Base-by-base conservation (phyloP, 306 rosid species). In the Cicer bijugum region DNA sequence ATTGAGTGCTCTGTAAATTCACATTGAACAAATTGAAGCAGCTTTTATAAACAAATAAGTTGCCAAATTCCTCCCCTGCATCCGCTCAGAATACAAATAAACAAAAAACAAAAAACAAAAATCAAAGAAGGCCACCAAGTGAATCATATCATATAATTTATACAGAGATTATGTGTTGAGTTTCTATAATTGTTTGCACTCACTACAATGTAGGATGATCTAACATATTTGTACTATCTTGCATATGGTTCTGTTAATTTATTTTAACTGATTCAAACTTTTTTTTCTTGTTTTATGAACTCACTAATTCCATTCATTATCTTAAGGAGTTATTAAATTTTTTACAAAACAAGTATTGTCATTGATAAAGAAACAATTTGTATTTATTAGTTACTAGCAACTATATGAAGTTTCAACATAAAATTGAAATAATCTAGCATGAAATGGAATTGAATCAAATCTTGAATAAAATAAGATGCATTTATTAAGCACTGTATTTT, bases 1-100 rank as follows among this genome's bases (percentile, higher is more conserved):
- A 72, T 85, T 72, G 59, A 35, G 60, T 61, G 38, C 15, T 70
- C 75, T 66, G 62, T 37, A 60, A 23, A 55, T 79, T 58, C 51
- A 43, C 53, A 50, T 20, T 57, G 81, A 47, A 65, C 50, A n/a
- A 16, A 33, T 74, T 69, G 78, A 62, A 65, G 14, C 16, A 45
- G 74, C 20, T 60, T 37, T 67, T 78, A 23, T 17, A 38, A 60
- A 56, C 42, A 38, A 40, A 33, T 45, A 60, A 9, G 9, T 69
- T 12, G 45, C 55, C 68, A 6, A 35, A 23, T 50, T 40, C 11
- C 15, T 1, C 39, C 40, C 47, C 14, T 33, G 46, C 61, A 12
- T 9, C 4, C 4, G 3, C 61, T 51, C 23, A 7, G 12, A 1
- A 20, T 39, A 8, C 12, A 28, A 28, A 44, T n/a, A 0, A 14